A percentile compares a stretch with the other conserved stretches of the same genome.
These are phyloP conservation scores for Wickerhamiella parazyma DNA, from an alignment of 805 yeast species.

Conservation along the genomic window DNA sequence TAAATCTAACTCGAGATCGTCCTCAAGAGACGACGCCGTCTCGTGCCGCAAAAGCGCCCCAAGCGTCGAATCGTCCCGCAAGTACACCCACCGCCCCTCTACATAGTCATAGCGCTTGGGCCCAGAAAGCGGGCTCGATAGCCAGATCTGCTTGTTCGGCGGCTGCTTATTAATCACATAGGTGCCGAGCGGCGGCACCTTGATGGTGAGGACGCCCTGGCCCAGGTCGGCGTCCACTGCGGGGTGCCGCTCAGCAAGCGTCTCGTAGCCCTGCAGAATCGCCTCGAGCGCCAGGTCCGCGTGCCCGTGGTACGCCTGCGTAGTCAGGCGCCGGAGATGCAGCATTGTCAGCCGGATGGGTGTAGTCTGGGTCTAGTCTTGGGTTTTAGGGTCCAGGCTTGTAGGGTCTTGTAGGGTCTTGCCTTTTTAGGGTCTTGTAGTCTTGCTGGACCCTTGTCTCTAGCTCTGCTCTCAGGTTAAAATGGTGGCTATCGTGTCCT, in stretches of 20 bases:
- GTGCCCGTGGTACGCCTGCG: conserved; percentile 38
- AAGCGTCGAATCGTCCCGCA: conserved; percentile 47
- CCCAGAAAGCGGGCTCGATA: conserved; percentile 84
- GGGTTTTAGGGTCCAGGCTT: background rate
- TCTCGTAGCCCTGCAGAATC: conserved; percentile 54
- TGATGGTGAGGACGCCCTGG: conserved; percentile 76
- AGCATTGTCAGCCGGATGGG: background rate
- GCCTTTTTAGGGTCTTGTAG: too few species aligned
- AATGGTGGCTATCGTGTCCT: background rate
- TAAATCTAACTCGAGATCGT: conserved; percentile 15
- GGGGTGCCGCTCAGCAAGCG: conserved; percentile 44
- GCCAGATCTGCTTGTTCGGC: conserved; percentile 94
- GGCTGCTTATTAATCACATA: conserved; percentile 96
- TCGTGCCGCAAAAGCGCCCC: conserved; percentile 41
- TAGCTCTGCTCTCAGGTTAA: too few species aligned
- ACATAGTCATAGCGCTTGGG: conserved; percentile 73
- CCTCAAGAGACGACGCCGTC: conserved; percentile 21
- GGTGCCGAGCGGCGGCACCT: conserved; percentile 57
- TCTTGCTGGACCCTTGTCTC: too few species aligned
- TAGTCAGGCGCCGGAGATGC: background rate
- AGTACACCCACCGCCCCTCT: conserved; percentile 62
- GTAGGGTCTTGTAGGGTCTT: background rate
- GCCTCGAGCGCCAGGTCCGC: conserved; percentile 61
- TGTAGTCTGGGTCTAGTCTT: background rate
- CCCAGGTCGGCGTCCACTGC: conserved; percentile 63